Conservation (phyloP, 73 alveolate species). For the Paramecium tetraurelia region DNA sequence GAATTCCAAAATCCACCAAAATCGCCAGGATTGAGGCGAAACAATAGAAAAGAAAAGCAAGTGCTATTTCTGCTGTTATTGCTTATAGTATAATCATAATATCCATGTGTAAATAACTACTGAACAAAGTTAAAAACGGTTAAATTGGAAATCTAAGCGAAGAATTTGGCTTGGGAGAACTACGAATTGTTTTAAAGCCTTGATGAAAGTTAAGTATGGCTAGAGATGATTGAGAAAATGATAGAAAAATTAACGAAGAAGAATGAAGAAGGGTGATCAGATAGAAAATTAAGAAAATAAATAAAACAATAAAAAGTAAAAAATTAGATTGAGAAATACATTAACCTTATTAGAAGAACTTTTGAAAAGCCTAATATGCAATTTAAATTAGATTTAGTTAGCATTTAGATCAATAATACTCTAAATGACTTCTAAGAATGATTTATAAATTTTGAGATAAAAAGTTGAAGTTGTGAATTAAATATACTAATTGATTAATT, state of each 20-base stretch:
- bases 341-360: background rate
- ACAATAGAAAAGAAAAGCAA: background rate
- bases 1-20: background rate
- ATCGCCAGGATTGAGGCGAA: background rate
- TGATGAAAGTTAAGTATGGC: background rate
- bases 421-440: background rate
- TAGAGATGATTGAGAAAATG: conserved; percentile 15
- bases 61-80: background rate
- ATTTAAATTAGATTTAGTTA: background rate
- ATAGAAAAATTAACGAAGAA: conserved; percentile 20
- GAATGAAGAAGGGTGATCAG: background rate
- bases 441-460: background rate
- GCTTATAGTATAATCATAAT: too few species aligned
- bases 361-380: background rate
- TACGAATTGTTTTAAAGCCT: conserved; percentile 15
- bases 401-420: background rate
- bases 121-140: too few species aligned
- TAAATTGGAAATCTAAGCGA: background rate
- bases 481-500: background rate
- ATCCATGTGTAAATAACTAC: too few species aligned
- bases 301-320: background rate
- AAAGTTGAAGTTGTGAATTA: background rate
- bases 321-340: conserved; percentile 28
- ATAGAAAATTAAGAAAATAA: background rate
- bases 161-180: background rate